Conservation (phyloP, 2,329 filamentous ascomycete genomes). For the Aspergillus persii region DNA sequence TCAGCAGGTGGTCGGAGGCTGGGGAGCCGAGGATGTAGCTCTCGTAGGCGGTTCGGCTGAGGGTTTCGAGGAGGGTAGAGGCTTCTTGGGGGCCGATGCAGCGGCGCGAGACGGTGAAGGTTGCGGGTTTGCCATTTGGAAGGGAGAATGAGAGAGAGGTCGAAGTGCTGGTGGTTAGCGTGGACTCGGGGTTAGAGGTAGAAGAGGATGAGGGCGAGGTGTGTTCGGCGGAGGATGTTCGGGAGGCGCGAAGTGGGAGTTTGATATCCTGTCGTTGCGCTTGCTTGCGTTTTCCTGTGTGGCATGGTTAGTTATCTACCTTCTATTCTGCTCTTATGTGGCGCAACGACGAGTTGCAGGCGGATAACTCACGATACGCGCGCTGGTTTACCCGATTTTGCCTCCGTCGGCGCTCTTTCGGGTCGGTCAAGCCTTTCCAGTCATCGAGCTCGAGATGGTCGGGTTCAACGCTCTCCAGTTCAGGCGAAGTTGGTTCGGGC, state of each 20-base stretch:
- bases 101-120: neutral
- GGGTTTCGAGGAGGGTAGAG: slow-evolving; percentile 10
- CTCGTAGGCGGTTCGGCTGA: slow-evolving; percentile 20
- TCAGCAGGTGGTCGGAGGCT: slow-evolving; percentile 32
- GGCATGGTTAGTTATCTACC: neutral
- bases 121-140: neutral
- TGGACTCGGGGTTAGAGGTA: neutral
- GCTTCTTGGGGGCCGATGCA: slow-evolving; percentile 1
- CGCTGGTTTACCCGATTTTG: slow-evolving; percentile 32
- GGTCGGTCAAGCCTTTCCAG: slow-evolving; percentile 24
- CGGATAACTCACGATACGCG: slow-evolving; percentile 21
- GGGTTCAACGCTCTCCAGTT: neutral
- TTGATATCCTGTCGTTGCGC: neutral
- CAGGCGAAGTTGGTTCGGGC: neutral
- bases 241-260: neutral
- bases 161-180: neutral
- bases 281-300: slow-evolving; percentile 21
- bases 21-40: slow-evolving; percentile 24
- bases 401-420: slow-evolving; percentile 24
- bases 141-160: neutral
- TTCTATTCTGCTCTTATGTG: neutral
- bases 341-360: neutral
- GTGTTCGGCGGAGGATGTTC: neutral
- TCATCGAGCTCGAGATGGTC: slow-evolving; percentile 10
- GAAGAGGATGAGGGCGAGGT: neutral